Percentiles rank a stretch among this genome's conserved stretches.
phyloP scores from a whole-genome alignment of 1,284 basidiomycete genomes.

The Ganoderma sp. region DNA sequence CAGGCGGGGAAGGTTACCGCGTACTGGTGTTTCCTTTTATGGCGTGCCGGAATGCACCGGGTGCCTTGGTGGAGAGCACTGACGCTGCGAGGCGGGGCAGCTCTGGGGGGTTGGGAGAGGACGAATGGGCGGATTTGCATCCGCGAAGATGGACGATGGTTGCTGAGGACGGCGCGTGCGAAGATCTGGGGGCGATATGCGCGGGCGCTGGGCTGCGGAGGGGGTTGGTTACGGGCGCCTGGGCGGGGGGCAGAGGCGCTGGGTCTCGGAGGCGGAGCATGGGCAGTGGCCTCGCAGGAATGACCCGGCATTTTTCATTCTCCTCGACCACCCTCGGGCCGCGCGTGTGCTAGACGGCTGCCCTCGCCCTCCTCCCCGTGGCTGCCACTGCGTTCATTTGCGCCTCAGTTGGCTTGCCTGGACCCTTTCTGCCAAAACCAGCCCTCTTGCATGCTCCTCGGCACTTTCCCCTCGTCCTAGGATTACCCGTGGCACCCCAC shows the following conservation, averaged over 20 bases:
- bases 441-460: slow-evolving; percentile 22
- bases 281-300: not conserved
- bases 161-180: slow-evolving; percentile 29
- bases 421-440: slow-evolving; percentile 20
- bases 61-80: not conserved
- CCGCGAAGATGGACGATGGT: slow-evolving; percentile 38
- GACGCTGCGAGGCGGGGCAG: not conserved
- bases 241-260: not conserved
- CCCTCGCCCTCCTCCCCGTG: slow-evolving; percentile 6
- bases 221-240: not conserved
- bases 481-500: slow-evolving; percentile 25
- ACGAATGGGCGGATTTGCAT: slow-evolving; percentile 39
- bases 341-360: slow-evolving; percentile 4
- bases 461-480: slow-evolving; percentile 25
- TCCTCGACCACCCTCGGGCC: not conserved
- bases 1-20: slow-evolving; percentile 17
- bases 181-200: slow-evolving; percentile 35
- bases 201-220: too few species aligned
- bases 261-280: not conserved
- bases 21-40: slow-evolving; percentile 9
- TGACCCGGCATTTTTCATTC: slow-evolving; percentile 13
- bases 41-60: slow-evolving; percentile 18
- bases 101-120: not conserved
- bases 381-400: slow-evolving; percentile 1
- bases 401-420: not conserved